These are phyloP conservation scores for Penstemon eatonii DNA, from an alignment of 257 asterid species.

Conservation along the genomic window DNA sequence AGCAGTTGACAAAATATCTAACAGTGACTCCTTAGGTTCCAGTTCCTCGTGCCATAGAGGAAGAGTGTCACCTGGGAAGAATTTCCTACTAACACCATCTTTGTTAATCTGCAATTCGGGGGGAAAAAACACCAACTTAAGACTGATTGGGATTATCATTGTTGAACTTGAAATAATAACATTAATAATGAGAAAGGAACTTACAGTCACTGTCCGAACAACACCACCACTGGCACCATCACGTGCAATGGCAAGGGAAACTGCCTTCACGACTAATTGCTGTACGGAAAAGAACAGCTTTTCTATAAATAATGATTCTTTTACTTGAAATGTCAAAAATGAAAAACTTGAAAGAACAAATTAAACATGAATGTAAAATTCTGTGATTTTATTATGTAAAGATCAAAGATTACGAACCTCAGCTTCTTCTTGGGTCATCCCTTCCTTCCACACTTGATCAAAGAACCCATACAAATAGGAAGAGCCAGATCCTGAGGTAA, in stretches of 20 bases:
- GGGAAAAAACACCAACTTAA: not conserved
- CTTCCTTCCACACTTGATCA: constrained; percentile 86
- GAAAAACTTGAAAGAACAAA: not conserved
- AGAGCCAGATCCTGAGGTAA: constrained; percentile 72
- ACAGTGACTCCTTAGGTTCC: constrained; percentile 59
- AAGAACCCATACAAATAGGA: constrained; percentile 77
- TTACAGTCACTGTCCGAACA: constrained; percentile 91
- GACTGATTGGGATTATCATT: not conserved
- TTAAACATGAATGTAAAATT: not conserved
- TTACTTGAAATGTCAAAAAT: not conserved
- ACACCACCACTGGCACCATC: constrained; percentile 99
- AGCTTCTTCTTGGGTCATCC: constrained; percentile 81
- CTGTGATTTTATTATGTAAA: not conserved
- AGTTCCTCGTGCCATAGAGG: constrained; percentile 78
- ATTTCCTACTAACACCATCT: constrained; percentile 60
- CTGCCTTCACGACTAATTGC: constrained; percentile 91
- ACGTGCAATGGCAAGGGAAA: constrained; percentile 98
- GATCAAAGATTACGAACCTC: constrained; percentile 56
- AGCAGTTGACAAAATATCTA: constrained; percentile 52
- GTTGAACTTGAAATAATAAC: too few species aligned
- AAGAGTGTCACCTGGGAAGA: constrained; percentile 67
- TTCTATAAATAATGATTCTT: too few species aligned
- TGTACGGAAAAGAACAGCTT: constrained; percentile 29
- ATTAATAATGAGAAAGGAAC: constrained; percentile 36
- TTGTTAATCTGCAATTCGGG: constrained; percentile 52